Evolutionary conservation across 164 flowering plant genomes (phyloP).

Genomic region (Tinospora cordifolia): DNA sequence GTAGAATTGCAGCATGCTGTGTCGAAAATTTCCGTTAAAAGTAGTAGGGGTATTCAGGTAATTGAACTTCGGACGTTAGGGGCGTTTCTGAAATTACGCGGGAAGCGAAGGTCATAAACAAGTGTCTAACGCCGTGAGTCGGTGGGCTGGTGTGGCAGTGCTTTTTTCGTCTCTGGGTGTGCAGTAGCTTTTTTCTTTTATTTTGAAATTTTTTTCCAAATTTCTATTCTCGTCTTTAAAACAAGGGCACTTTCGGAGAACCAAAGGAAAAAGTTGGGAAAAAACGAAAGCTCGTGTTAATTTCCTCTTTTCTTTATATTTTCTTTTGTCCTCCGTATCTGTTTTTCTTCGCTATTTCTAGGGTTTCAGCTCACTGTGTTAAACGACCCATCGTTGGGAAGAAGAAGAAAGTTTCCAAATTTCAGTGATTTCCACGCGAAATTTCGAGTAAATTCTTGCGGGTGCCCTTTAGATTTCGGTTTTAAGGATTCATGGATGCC

Average conservation of each 20-base stretch:
- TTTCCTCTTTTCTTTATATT: neutral
- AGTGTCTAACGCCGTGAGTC: neutral
- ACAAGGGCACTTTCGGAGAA: neutral
- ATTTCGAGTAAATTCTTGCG: neutral
- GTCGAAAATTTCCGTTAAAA: neutral
- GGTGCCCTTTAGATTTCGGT: neutral
- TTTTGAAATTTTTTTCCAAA: slow-evolving; percentile 12
- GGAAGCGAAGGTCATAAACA: neutral
- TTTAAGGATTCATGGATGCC: slow-evolving; percentile 35
- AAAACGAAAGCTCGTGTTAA: neutral
- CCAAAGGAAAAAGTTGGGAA: neutral
- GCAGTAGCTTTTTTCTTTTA: no score
- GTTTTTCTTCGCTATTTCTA: slow-evolving; percentile 2
- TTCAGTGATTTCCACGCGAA: neutral
- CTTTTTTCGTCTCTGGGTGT: neutral
- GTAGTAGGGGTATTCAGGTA: neutral
- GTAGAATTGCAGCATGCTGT: no score
- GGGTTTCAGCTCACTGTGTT: slow-evolving; percentile 9
- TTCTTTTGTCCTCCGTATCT: no score
- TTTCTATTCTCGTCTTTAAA: slow-evolving; percentile 8
- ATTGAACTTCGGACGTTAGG: neutral
- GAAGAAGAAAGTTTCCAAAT: neutral
- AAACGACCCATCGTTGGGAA: no score
- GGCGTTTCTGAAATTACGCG: neutral
- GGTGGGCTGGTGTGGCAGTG: neutral